These are phyloP conservation scores for Oryza meridionalis DNA, from an alignment of 176 grass and related monocot genomes.

Conservation along the genomic window DNA sequence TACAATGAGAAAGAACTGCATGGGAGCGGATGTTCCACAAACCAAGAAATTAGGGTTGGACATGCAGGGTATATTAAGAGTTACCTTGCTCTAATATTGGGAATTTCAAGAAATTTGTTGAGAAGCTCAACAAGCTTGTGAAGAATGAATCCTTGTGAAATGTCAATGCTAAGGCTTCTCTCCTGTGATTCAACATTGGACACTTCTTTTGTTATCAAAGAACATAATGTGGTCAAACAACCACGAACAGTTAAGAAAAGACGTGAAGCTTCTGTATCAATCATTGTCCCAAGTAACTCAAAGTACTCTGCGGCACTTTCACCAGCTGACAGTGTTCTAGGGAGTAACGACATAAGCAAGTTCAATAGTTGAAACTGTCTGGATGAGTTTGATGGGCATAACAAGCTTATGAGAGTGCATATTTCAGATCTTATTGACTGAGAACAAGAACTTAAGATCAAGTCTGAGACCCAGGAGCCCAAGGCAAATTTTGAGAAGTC, in stretches of 20 bases:
- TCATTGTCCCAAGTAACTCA: constrained; percentile 87
- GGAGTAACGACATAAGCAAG: constrained; percentile 84
- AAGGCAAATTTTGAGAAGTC: constrained; percentile 93
- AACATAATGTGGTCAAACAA: constrained; percentile 76
- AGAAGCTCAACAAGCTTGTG: constrained; percentile 94
- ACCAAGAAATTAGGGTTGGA: constrained; percentile 7
- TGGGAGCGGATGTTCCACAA: background rate
- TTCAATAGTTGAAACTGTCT: constrained; percentile 93
- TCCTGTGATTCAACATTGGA: constrained; percentile 92
- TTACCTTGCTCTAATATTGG: constrained; percentile 93
- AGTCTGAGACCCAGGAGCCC: constrained; percentile 89
- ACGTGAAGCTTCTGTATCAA: constrained; percentile 76
- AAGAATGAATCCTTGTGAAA: constrained; percentile 97
- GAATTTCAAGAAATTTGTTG: constrained; percentile 96
- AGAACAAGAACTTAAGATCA: constrained; percentile 98
- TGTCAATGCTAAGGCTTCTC: constrained; percentile 89
- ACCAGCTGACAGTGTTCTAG: constrained; percentile 73
- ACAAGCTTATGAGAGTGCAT: constrained; percentile 81
- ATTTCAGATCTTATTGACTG: constrained; percentile 98
- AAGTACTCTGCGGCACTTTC: constrained; percentile 96
- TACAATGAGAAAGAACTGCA: constrained; percentile 10
- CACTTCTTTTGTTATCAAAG: constrained; percentile 87
- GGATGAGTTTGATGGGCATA: constrained; percentile 80
- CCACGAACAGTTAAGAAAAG: constrained; percentile 88
- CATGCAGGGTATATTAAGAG: background rate